Conservation (phyloP, 805 yeast genomes). For the Tetrapisispora taiwanensis region DNA sequence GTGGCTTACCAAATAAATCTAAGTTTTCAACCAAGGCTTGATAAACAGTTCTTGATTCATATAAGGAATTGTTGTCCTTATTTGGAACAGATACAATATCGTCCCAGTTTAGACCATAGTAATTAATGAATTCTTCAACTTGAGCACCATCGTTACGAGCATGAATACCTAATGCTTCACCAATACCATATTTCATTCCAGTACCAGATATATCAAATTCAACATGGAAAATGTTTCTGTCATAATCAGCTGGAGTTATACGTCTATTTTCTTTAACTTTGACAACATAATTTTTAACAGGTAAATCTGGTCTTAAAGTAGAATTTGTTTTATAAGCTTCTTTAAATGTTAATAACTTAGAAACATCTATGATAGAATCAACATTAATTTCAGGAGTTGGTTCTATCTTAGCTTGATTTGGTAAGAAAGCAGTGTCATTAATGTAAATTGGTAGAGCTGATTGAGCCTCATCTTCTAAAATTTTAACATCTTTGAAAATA, state of each 20-base stretch:
- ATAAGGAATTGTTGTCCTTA: constrained; percentile 45
- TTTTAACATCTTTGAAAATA: constrained; percentile 5
- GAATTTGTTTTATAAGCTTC: constrained; percentile 61
- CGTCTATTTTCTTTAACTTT: constrained; percentile 87
- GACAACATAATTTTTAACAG: constrained; percentile 74
- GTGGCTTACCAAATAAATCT: constrained; percentile 90
- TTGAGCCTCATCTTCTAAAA: constrained; percentile 18
- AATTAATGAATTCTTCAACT: constrained; percentile 58
- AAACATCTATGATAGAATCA: constrained; percentile 35
- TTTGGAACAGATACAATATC: constrained; percentile 62
- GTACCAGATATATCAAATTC: constrained; percentile 89
- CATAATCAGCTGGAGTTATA: constrained; percentile 80
- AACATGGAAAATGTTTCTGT: constrained; percentile 91
- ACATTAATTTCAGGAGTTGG: constrained; percentile 29
- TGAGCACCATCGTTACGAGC: constrained; percentile 65
- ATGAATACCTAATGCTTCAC: constrained; percentile 94
- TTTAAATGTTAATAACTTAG: constrained; percentile 65
- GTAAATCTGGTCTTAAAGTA: constrained; percentile 78
- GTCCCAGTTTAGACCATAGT: constrained; percentile 63
- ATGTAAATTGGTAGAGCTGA: constrained; percentile 41
- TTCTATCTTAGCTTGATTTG: constrained; percentile 44
- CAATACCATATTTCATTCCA: constrained; percentile 83
- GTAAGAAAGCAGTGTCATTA: constrained; percentile 52
- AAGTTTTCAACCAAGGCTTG: constrained; percentile 72
- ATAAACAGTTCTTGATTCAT: constrained; percentile 71